Conservation (phyloP, 129 eudicot genomes). For the Tagetes patula region DNA sequence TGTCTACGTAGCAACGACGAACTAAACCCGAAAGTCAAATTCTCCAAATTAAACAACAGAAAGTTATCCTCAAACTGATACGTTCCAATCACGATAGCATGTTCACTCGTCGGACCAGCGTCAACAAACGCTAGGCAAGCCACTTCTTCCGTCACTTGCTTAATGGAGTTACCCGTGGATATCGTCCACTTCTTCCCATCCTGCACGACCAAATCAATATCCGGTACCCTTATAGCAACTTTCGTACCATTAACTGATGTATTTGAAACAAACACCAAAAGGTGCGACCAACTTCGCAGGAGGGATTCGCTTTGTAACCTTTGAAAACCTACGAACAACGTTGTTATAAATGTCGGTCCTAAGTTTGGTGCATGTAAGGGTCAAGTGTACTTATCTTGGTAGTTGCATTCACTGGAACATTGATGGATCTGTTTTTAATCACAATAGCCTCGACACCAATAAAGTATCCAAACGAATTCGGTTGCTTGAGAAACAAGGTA, state of each 20-base stretch:
- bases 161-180: conserved; percentile 11
- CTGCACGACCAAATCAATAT: conserved; percentile 1
- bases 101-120: conserved; percentile 14
- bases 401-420: not conserved
- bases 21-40: conserved; percentile 18
- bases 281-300: conserved; percentile 1
- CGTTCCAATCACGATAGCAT: conserved; percentile 3
- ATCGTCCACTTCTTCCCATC: conserved; percentile 16
- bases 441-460: conserved; percentile 6
- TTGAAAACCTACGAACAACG: conserved; percentile 8
- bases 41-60: conserved; percentile 14
- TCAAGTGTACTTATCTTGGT: conserved; percentile 22
- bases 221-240: conserved; percentile 6
- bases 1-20: conserved; percentile 8
- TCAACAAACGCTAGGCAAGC: conserved; percentile 12
- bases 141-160: not conserved
- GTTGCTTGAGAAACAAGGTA: conserved; percentile 4
- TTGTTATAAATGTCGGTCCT: not conserved
- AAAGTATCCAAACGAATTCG: conserved; percentile 15
- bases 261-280: conserved; percentile 15
- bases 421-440: conserved; percentile 7
- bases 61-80: conserved; percentile 19
- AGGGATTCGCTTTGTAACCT: conserved; percentile 20
- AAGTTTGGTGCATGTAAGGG: conserved; percentile 13
- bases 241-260: not conserved